Evolutionary conservation across 2,329 filamentous ascomycete species (phyloP).

Genomic region (Colletotrichum nymphaeae): DNA sequence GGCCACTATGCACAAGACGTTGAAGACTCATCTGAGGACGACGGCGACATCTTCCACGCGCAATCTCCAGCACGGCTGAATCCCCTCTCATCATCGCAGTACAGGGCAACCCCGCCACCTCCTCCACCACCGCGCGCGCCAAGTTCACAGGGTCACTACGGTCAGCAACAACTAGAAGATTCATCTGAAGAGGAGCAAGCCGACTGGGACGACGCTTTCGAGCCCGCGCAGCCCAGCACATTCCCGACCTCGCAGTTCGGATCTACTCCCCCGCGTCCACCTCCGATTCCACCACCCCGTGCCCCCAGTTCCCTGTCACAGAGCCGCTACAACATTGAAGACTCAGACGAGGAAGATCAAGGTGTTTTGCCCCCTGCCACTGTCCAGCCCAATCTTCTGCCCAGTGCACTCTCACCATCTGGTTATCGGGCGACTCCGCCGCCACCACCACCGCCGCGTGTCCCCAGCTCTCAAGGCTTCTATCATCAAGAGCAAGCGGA

Average conservation of each 20-base stretch:
- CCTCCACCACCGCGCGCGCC: not conserved
- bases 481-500: constrained; percentile 30
- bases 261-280: not conserved
- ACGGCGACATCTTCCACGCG: not conserved
- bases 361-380: constrained; percentile 7
- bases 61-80: not conserved
- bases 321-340: not conserved
- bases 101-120: not conserved
- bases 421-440: not conserved
- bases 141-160: constrained; percentile 8
- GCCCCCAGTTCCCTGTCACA: constrained; percentile 11
- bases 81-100: constrained; percentile 4
- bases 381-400: not conserved
- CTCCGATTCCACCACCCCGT: constrained; percentile 1
- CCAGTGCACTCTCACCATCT: constrained; percentile 3
- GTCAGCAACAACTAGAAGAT: constrained; percentile 9
- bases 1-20: not conserved
- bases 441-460: constrained; percentile 18
- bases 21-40: constrained; percentile 14
- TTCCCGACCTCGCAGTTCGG: not conserved
- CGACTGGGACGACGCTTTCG: constrained; percentile 14
- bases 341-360: constrained; percentile 23
- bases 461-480: constrained; percentile 17
- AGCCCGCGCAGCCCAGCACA: not conserved
- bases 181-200: constrained; percentile 16